Evolutionary conservation across 441 rosid species (phyloP), one percentile per base, ranked within the genome.

Genomic region (Arabidopsis hybrid): DNA sequence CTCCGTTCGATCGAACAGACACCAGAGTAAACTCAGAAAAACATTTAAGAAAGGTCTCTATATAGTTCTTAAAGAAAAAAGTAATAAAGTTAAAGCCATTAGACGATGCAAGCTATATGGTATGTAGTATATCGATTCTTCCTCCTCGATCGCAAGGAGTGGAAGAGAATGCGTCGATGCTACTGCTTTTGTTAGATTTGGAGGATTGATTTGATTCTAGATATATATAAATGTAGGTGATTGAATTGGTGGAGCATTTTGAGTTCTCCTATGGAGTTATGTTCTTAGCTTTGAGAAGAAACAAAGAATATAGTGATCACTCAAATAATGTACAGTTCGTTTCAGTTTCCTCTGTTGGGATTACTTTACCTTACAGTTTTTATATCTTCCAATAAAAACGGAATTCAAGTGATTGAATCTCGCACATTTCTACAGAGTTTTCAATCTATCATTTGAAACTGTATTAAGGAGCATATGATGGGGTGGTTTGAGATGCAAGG

Each of bases 1-100:
- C 95, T 95, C 21, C 97, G 91, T 35, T 57, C 86, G 34, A 90
- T 95, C 47, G 85, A 83, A 72, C 93, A 87, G 74, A 53, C 60
- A 29, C 52, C 50, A 59, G 65, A 77, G 59, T 71, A 71, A 67
- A 71, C 35, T 59, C 34, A 56, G 32, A 57, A 49, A 49, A 40
- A 57, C 67, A 47, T 1, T 8, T 34, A 7, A 43, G 38, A 39
- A 52, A 67, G 69, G 61, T 56, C 60, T 61, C 29, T 26, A 67
- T 10, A 34, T 40, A 63, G 66, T 43, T 34, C 0, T 45, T 63
- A 56, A 57, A 14, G 4, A 14, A 34, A 35, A 57, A n/a, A 3
- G 39, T 21, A 77, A 77, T 76, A 71, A 77, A 63, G 66, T 73
- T 3, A 45, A 55, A 50, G 71, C 62, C 51, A 43, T 63, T 47